These are phyloP conservation scores for Gynandropsis gynandra DNA, from an alignment of 345 rosid genomes.

Conservation along the genomic window DNA sequence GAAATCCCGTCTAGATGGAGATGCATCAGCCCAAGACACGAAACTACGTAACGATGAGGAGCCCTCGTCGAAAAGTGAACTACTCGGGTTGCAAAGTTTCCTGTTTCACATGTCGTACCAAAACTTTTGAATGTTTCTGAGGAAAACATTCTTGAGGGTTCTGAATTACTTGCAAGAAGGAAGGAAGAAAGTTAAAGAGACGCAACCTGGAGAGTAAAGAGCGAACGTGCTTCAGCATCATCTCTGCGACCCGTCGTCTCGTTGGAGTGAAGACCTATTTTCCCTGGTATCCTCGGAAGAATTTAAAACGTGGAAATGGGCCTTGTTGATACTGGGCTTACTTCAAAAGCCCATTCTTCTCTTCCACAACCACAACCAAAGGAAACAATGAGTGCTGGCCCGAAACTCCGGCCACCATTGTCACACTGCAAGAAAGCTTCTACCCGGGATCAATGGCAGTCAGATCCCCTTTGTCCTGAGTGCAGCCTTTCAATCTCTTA, in stretches of 20 bases:
- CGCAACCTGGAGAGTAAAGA: constrained; percentile 36
- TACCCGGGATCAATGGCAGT: too few relatives aligned
- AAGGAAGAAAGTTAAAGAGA: background rate
- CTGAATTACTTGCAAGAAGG: background rate
- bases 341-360: too few relatives aligned
- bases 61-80: constrained; percentile 22
- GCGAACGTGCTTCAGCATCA: constrained; percentile 38
- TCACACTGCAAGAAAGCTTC: too few relatives aligned
- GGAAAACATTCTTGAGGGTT: background rate
- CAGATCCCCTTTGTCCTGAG: too few relatives aligned
- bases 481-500: too few relatives aligned
- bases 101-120: constrained; percentile 22
- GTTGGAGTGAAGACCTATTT: too few relatives aligned
- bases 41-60: constrained; percentile 29
- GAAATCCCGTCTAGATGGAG: constrained; percentile 29
- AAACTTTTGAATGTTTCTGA: background rate
- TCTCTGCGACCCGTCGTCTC: constrained; percentile 5
- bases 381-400: too few relatives aligned
- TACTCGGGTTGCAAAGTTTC: constrained; percentile 28
- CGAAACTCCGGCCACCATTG: too few relatives aligned
- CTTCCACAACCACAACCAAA: too few relatives aligned
- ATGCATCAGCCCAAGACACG: constrained; percentile 34
- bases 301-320: background rate
- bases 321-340: too few relatives aligned
- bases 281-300: background rate